phyloP scores from a whole-genome alignment of 2,329 filamentous ascomycete genomes.

The Botrytis medusae region DNA sequence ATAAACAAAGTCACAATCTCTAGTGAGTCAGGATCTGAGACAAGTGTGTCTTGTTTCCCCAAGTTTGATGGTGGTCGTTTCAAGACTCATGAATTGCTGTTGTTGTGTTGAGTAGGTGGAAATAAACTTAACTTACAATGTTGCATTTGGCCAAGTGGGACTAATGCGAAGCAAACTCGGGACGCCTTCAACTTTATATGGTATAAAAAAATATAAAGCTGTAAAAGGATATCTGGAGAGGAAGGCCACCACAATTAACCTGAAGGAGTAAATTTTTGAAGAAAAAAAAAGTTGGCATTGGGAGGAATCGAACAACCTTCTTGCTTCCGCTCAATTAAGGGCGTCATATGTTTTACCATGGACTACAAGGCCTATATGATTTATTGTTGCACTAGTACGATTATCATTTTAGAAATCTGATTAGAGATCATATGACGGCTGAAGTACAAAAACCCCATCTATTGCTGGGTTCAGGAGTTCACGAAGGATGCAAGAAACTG shows the following conservation, averaged over 20 bases:
- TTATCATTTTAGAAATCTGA: neutral
- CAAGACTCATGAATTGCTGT: neutral
- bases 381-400: neutral
- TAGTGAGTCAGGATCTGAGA: neutral
- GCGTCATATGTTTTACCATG: neutral
- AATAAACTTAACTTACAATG: neutral
- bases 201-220: neutral
- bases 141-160: neutral
- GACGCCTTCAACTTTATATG: neutral
- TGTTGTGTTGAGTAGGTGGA: neutral
- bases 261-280: neutral
- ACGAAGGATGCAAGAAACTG: neutral
- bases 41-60: neutral
- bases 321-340: neutral
- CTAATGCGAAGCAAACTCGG: no score
- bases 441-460: neutral
- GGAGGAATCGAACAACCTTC: neutral
- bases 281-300: neutral
- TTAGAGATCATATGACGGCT: neutral
- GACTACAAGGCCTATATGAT: neutral
- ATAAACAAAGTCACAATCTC: neutral
- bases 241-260: no score
- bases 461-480: neutral
- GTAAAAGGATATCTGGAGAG: neutral
- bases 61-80: neutral